Percentiles rank a stretch among this genome's conserved stretches.
phyloP scores from a whole-genome alignment of 2,329 filamentous ascomycete species.

The Talaromyces sp. region DNA sequence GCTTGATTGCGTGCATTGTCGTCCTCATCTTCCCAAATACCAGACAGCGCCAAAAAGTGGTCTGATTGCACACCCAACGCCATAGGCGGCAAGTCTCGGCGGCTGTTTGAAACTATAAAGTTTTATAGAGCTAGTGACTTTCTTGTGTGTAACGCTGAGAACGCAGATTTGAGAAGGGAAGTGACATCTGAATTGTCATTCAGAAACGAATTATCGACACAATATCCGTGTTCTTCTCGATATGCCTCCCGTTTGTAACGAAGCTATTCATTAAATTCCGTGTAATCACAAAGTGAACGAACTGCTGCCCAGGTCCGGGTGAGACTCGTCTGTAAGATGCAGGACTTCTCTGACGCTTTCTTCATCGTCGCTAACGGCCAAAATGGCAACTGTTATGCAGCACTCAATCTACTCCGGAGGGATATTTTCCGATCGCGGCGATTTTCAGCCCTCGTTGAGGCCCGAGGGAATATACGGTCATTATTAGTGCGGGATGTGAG shows the following conservation, averaged over 20 bases:
- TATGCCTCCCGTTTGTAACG: constrained; percentile 44
- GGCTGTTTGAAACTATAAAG: constrained; percentile 35
- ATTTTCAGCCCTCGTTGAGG: constrained; percentile 19
- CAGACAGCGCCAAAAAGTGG: constrained; percentile 53
- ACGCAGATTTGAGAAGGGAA: not conserved
- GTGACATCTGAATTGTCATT: constrained; percentile 41
- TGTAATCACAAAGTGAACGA: constrained; percentile 37
- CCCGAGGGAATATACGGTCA: constrained; percentile 29
- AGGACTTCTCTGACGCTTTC: constrained; percentile 31
- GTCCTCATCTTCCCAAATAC: constrained; percentile 42
- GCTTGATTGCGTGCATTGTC: constrained; percentile 13
- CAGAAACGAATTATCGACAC: constrained; percentile 50
- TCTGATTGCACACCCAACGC: constrained; percentile 52
- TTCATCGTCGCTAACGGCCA: constrained; percentile 16
- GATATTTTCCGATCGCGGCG: constrained; percentile 15
- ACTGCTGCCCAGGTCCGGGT: constrained; percentile 34
- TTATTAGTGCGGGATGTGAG: not conserved
- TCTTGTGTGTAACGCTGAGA: not conserved
- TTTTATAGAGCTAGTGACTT: not conserved
- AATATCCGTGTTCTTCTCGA: constrained; percentile 47
- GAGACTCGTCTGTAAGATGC: constrained; percentile 34
- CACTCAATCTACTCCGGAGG: constrained; percentile 8
- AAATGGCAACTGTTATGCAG: constrained; percentile 26
- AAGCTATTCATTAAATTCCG: constrained; percentile 24
- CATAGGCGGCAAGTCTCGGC: constrained; percentile 44